Evolutionary conservation across 2,329 filamentous ascomycete species (phyloP).

Genomic region (Colletotrichum tabaci): DNA sequence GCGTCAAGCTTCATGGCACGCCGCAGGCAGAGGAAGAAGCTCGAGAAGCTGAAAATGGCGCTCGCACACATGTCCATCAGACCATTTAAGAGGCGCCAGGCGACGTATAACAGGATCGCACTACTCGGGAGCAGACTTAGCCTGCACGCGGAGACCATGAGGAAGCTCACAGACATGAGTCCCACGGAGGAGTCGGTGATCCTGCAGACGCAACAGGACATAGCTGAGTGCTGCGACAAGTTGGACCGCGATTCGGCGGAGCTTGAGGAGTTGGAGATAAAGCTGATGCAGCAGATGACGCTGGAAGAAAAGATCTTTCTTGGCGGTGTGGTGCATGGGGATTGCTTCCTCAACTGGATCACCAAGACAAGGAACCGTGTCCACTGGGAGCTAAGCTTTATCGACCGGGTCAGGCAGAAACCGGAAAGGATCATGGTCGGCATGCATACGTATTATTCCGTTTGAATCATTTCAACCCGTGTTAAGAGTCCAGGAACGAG

Average conservation of each 20-base stretch:
- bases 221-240: not conserved
- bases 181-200: not conserved
- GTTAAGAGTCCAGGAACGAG: not conserved
- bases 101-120: not conserved
- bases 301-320: slow-evolving; percentile 11
- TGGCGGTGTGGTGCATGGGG: not conserved
- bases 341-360: slow-evolving; percentile 3
- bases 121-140: not conserved
- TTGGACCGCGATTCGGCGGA: not conserved
- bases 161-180: not conserved
- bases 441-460: not conserved
- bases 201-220: not conserved
- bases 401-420: not conserved
- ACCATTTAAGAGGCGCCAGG: slow-evolving; percentile 3
- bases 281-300: not conserved
- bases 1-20: not conserved
- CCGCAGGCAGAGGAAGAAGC: not conserved
- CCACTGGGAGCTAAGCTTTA: slow-evolving; percentile 6
- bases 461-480: not conserved
- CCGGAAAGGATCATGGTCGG: not conserved
- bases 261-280: not conserved
- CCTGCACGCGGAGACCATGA: not conserved
- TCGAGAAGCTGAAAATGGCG: slow-evolving; percentile 3
- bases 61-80: not conserved
- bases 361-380: slow-evolving; percentile 5